phyloP scores from a whole-genome alignment of 176 grass and related monocot species.

The Raddia guianensis region DNA sequence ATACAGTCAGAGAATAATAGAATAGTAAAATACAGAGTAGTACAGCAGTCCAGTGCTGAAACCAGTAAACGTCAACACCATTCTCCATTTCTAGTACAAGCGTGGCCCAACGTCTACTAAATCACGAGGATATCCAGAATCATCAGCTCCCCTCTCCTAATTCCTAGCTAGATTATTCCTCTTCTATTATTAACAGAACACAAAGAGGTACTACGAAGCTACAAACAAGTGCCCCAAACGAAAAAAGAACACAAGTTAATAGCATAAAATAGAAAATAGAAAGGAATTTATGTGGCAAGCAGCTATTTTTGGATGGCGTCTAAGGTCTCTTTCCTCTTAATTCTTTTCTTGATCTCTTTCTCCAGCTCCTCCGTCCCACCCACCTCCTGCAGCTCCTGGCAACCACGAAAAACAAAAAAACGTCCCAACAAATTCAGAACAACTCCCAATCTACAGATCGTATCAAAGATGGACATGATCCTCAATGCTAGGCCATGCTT shows the following conservation, averaged over 20 bases:
- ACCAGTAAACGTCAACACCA: neutral
- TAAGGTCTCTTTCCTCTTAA: slow-evolving; percentile 51
- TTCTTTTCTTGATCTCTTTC: slow-evolving; percentile 76
- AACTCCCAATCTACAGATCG: neutral
- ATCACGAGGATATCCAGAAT: neutral
- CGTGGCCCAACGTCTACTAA: slow-evolving; percentile 13
- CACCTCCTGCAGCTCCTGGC: slow-evolving; percentile 84
- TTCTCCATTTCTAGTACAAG: slow-evolving; percentile 18
- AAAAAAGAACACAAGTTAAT: neutral
- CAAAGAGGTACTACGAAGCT: neutral
- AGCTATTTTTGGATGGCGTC: slow-evolving; percentile 39
- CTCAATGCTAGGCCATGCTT: neutral
- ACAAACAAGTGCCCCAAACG: neutral
- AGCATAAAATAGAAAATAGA: neutral
- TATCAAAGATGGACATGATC: neutral
- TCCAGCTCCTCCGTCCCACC: slow-evolving; percentile 81
- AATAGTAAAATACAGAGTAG: neutral
- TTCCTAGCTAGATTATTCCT: neutral
- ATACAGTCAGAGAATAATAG: neutral
- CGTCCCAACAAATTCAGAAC: neutral
- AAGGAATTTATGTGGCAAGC: neutral
- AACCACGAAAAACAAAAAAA: neutral
- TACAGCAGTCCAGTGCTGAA: neutral
- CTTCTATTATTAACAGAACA: slow-evolving; percentile 1
- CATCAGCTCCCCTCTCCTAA: neutral